phyloP scores from a whole-genome alignment of 2,329 filamentous ascomycete genomes.

The Emmonsia crescens region DNA sequence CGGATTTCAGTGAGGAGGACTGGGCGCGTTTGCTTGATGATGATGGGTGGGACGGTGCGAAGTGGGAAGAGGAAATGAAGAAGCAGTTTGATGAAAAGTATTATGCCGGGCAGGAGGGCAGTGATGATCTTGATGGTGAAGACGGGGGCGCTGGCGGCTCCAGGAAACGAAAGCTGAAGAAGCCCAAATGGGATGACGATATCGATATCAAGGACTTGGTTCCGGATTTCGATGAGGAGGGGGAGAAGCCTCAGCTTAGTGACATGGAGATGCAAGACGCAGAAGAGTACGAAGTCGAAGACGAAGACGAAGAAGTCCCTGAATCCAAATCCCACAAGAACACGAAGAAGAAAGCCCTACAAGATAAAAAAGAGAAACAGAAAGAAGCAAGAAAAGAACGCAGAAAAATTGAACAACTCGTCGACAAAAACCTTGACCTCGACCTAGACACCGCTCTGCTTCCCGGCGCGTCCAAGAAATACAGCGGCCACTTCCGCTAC shows the following conservation, averaged over 20 bases:
- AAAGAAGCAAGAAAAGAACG: conserved; percentile 70
- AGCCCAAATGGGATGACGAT: conserved; percentile 90
- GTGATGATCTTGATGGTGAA: conserved; percentile 21
- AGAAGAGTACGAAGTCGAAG: conserved; percentile 25
- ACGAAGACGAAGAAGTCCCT: conserved; percentile 31
- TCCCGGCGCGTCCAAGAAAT: conserved; percentile 42
- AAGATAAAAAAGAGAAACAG: conserved; percentile 49
- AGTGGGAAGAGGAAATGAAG: conserved; percentile 86
- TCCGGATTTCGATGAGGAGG: conserved; percentile 68
- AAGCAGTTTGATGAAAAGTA: conserved; percentile 83
- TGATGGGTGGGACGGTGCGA: conserved; percentile 75
- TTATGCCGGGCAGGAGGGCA: conserved; percentile 58
- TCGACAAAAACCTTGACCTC: conserved; percentile 71
- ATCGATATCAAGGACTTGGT: conserved; percentile 92
- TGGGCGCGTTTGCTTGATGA: conserved; percentile 81
- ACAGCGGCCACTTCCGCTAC: conserved; percentile 63
- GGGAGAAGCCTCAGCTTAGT: conserved; percentile 42
- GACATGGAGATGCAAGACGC: conserved; percentile 35
- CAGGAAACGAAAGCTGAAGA: conserved; percentile 58
- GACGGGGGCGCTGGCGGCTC: conserved; percentile 26
- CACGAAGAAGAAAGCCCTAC: conserved; percentile 32
- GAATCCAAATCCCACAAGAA: conserved; percentile 30
- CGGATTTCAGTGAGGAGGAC: conserved; percentile 59
- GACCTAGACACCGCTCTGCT: conserved; percentile 58
- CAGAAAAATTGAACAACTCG: conserved; percentile 70